phyloP scores from a whole-genome alignment of 345 rosid genomes.

The Microcos paniculata region DNA sequence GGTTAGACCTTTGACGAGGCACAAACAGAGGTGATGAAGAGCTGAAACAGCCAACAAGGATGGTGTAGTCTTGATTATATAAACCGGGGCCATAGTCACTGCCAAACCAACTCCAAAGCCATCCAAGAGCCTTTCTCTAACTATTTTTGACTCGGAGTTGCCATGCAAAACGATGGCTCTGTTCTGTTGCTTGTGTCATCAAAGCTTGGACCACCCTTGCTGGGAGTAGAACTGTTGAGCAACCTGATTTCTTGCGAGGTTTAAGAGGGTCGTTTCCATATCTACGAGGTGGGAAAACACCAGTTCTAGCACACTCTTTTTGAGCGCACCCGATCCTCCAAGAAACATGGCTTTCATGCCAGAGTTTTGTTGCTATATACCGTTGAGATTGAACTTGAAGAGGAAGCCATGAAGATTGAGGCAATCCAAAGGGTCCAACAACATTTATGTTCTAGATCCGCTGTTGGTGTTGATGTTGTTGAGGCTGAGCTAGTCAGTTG shows the following conservation, averaged over 20 bases:
- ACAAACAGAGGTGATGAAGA: too few species aligned
- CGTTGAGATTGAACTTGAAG: slow-evolving; percentile 23
- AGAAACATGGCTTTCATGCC: slow-evolving; percentile 29
- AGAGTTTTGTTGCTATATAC: slow-evolving; percentile 6
- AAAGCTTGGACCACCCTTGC: slow-evolving; percentile 54
- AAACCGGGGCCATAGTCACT: too few species aligned
- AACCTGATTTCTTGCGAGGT: slow-evolving; percentile 52
- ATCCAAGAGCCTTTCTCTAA: too few species aligned
- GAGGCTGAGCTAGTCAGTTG: slow-evolving; percentile 18
- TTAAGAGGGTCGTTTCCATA: slow-evolving; percentile 35
- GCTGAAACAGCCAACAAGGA: too few species aligned
- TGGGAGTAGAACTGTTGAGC: slow-evolving; percentile 43
- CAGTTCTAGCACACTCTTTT: slow-evolving; percentile 62
- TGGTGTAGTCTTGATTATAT: too few species aligned
- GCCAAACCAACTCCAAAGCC: too few species aligned
- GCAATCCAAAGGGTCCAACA: slow-evolving; percentile 14
- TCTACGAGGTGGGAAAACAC: slow-evolving; percentile 81
- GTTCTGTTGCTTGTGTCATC: slow-evolving; percentile 29
- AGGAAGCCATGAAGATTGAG: slow-evolving; percentile 43
- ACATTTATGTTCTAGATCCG: slow-evolving; percentile 30
- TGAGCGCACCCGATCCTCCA: slow-evolving; percentile 34
- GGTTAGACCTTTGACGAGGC: too few species aligned
- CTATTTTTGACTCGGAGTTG: too few species aligned
- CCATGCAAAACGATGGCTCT: too few species aligned
- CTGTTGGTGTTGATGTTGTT: slow-evolving; percentile 20